Evolutionary conservation across 768 basidiomycete species (phyloP).

Genomic region (Boletus rubropictus): DNA sequence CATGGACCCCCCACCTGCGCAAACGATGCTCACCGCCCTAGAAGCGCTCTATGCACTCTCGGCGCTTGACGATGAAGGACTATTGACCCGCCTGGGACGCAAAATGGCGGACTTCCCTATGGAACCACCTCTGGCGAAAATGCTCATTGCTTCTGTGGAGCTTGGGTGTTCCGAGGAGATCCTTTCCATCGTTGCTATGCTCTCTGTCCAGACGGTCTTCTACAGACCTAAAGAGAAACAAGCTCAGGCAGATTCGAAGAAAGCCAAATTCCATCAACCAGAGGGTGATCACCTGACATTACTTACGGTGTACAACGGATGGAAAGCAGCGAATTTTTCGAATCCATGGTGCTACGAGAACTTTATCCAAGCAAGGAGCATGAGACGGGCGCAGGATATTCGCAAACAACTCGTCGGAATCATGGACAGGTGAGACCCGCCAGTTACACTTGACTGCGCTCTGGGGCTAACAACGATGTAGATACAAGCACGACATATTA

Average conservation of each 20-base stretch:
- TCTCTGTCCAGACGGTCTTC: slow-evolving; percentile 93
- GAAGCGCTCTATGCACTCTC: slow-evolving; percentile 93
- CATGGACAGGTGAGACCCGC: slow-evolving; percentile 82
- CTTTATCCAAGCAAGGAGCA: slow-evolving; percentile 95
- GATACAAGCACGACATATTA: slow-evolving; percentile 95
- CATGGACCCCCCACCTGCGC: slow-evolving; percentile 98
- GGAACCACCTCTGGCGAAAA: slow-evolving; percentile 94
- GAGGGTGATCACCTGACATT: slow-evolving; percentile 95
- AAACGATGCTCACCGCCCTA: slow-evolving; percentile 93
- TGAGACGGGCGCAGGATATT: slow-evolving; percentile 96
- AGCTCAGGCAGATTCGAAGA: slow-evolving; percentile 98
- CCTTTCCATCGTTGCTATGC: slow-evolving; percentile 94
- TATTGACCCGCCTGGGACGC: slow-evolving; percentile 87
- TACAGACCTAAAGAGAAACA: slow-evolving; percentile 99
- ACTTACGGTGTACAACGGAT: slow-evolving; percentile 95
- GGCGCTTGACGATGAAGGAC: slow-evolving; percentile 93
- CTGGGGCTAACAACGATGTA: slow-evolving; percentile 26
- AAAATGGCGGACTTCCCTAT: slow-evolving; percentile 99
- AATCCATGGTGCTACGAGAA: slow-evolving; percentile 99
- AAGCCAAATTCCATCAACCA: slow-evolving; percentile 98
- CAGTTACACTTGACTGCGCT: neutral
- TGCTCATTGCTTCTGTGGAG: slow-evolving; percentile 97
- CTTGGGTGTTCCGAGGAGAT: slow-evolving; percentile 98
- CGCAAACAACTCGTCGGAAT: slow-evolving; percentile 96
- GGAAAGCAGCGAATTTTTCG: slow-evolving; percentile 94